Evolutionary conservation across 495 filamentous ascomycete genomes (phyloP).

Genomic region (Neurospora tetrasperma): DNA sequence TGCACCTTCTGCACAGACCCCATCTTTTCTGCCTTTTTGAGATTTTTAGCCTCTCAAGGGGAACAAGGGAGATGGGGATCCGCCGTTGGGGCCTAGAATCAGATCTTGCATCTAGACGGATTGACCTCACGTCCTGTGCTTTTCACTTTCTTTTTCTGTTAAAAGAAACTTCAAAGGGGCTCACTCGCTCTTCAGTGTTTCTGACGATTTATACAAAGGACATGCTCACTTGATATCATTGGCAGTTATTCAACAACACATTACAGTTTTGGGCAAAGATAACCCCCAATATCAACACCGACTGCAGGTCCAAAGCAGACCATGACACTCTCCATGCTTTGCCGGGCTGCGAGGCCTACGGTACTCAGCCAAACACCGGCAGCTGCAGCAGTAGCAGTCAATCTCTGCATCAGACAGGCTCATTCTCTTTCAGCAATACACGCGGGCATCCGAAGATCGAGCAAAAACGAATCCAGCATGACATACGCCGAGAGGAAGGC

Average conservation of each 20-base stretch:
- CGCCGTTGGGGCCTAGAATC: background rate
- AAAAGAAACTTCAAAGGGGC: background rate
- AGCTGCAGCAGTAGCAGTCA: constrained; percentile 1
- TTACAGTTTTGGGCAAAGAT: background rate
- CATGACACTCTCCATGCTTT: constrained; percentile 16
- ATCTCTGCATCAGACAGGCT: constrained; percentile 2
- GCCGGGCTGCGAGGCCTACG: constrained; percentile 13
- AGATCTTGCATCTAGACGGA: background rate
- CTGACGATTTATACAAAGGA: background rate
- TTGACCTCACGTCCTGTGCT: background rate
- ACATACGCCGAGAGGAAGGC: constrained; percentile 20
- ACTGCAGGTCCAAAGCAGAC: background rate
- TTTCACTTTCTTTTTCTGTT: background rate
- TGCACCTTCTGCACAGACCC: background rate
- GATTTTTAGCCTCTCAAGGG: background rate
- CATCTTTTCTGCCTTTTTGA: background rate
- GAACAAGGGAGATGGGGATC: background rate
- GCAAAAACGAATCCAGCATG: constrained; percentile 6
- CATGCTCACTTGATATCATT: background rate
- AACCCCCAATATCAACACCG: background rate
- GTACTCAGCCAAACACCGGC: background rate
- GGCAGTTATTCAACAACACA: background rate
- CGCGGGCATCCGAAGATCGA: constrained; percentile 16
- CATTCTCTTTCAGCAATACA: constrained; percentile 24
- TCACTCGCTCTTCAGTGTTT: background rate